phyloP scores from a whole-genome alignment of 2,329 filamentous ascomycete genomes.

The Alternaria ethzedia region DNA sequence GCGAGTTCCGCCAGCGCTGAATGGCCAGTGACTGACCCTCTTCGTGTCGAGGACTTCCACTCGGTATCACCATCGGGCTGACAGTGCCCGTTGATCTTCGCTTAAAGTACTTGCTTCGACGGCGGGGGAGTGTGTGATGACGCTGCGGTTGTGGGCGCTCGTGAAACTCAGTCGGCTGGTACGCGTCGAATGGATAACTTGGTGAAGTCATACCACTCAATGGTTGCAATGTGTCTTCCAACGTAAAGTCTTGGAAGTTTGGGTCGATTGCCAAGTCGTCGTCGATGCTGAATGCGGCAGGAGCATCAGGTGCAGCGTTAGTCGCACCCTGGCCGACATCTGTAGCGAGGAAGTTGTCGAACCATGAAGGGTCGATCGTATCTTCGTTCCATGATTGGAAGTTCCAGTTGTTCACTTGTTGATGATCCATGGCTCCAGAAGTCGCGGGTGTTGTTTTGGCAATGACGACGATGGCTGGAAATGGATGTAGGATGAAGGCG shows the following conservation, averaged over 20 bases:
- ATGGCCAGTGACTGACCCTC: conserved; percentile 49
- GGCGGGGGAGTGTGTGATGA: conserved; percentile 21
- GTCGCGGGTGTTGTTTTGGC: neutral
- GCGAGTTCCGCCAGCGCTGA: conserved; percentile 70
- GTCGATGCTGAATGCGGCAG: conserved; percentile 1
- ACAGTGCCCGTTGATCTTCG: conserved; percentile 10
- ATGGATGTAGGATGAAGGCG: neutral
- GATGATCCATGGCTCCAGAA: conserved; percentile 6
- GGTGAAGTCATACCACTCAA: neutral
- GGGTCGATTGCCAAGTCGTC: neutral
- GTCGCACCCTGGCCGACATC: neutral
- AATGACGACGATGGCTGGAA: neutral
- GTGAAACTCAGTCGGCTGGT: neutral
- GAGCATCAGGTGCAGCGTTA: neutral
- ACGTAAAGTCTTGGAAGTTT: neutral
- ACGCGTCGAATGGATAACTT: neutral
- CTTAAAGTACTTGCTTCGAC: conserved; percentile 23
- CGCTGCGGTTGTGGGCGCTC: conserved; percentile 1
- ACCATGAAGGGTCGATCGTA: conserved; percentile 4
- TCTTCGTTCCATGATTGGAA: conserved; percentile 3
- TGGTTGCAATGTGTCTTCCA: neutral
- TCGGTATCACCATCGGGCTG: conserved; percentile 17
- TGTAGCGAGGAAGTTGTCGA: conserved; percentile 1
- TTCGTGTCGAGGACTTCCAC: neutral
- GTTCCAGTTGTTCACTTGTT: conserved; percentile 3